Evolutionary conservation across 148 eudicot genomes (phyloP).

Genomic region (Rhododendron williamsianum): DNA sequence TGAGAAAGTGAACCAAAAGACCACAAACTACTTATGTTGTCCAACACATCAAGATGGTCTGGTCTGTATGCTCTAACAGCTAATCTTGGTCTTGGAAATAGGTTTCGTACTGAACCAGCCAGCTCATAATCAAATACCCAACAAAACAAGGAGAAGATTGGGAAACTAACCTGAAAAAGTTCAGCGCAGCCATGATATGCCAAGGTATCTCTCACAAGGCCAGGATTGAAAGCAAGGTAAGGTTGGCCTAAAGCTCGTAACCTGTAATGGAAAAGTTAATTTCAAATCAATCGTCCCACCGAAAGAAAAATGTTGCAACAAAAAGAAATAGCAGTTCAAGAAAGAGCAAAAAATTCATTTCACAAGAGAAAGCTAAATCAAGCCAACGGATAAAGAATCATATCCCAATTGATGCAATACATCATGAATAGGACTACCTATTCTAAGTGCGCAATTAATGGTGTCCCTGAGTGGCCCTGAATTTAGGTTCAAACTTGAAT

Average conservation of each 20-base stretch:
- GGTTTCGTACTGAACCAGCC: neutral
- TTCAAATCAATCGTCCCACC: neutral
- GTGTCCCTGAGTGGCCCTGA: neutral
- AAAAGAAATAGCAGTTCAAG: neutral
- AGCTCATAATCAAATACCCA: neutral
- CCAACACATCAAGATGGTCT: neutral
- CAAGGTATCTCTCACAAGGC: slow-evolving; percentile 76
- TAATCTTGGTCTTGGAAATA: neutral
- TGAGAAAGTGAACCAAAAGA: neutral
- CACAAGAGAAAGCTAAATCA: neutral
- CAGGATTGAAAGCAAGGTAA: slow-evolving; percentile 90
- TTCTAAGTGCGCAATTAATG: neutral
- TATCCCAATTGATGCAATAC: neutral
- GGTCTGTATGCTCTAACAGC: neutral
- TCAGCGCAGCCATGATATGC: slow-evolving; percentile 98
- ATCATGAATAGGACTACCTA: neutral
- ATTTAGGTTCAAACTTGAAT: neutral
- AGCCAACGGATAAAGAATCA: neutral
- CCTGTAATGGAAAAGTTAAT: slow-evolving; percentile 31
- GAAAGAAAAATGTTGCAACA: neutral
- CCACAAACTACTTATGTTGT: neutral
- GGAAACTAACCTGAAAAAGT: slow-evolving; percentile 73
- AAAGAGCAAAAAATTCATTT: neutral
- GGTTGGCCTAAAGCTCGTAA: slow-evolving; percentile 79
- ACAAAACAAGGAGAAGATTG: neutral